Conservation (phyloP, 768 basidiomycete species). For the Phylloporus sp. region DNA sequence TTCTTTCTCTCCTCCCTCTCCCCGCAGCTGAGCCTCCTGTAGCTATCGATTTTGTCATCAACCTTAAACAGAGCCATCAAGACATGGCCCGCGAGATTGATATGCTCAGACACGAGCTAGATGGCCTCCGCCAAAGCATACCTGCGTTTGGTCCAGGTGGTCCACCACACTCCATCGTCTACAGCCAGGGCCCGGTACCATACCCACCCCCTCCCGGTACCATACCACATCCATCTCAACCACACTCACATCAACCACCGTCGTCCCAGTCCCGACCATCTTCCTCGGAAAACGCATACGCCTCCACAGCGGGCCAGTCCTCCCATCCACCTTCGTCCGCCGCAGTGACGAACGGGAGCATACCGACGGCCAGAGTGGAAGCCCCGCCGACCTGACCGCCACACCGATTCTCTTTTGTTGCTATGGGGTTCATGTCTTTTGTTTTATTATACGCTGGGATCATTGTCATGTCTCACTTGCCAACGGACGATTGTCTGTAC, state of each 20-base stretch:
- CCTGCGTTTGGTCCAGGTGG: slow-evolving; percentile 48
- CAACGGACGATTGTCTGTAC: slow-evolving; percentile 29
- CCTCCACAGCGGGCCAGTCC: slow-evolving; percentile 38
- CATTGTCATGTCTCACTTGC: slow-evolving; percentile 13
- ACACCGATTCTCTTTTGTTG: slow-evolving; percentile 2
- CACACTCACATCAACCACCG: slow-evolving; percentile 31
- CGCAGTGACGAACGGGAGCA: slow-evolving; percentile 38
- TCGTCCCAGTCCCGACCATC: slow-evolving; percentile 49
- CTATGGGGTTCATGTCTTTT: slow-evolving; percentile 13
- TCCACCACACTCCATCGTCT: slow-evolving; percentile 48
- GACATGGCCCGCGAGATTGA: slow-evolving; percentile 80
- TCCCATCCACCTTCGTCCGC: slow-evolving; percentile 27
- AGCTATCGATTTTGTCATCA: slow-evolving; percentile 88
- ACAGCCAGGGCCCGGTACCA: slow-evolving; percentile 46
- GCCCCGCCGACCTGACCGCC: slow-evolving; percentile 34
- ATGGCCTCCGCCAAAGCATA: slow-evolving; percentile 55
- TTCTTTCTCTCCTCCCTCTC: neutral
- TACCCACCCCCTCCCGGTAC: slow-evolving; percentile 45
- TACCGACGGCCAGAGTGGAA: slow-evolving; percentile 41
- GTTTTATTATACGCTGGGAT: slow-evolving; percentile 20
- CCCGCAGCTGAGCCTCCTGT: slow-evolving; percentile 5
- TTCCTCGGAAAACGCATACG: slow-evolving; percentile 58
- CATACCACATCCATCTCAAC: slow-evolving; percentile 40
- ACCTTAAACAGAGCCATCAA: slow-evolving; percentile 72
- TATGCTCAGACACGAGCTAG: slow-evolving; percentile 72